Evolutionary conservation across 345 rosid species (phyloP).

Genomic region (Trapa incisa): DNA sequence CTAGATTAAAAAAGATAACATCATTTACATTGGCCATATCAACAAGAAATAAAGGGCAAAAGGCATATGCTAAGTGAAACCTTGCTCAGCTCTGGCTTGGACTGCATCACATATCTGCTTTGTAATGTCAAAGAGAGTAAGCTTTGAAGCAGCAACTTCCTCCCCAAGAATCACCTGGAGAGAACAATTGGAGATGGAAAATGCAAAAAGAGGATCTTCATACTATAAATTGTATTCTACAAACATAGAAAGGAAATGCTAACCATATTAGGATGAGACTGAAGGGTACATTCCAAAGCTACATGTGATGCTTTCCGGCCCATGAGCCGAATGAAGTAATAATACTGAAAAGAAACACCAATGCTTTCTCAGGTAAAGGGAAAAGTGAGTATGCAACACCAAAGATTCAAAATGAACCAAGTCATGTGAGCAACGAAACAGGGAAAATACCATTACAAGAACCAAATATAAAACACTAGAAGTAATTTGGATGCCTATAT

Average conservation of each 20-base stretch:
- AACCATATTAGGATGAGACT: conserved; percentile 98
- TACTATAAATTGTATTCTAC: background rate
- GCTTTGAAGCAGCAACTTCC: conserved; percentile 98
- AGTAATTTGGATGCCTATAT: background rate
- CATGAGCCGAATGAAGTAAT: conserved; percentile 96
- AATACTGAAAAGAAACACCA: conserved; percentile 46
- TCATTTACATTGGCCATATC: conserved; percentile 13
- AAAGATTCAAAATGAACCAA: background rate
- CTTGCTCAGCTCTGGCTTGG: conserved; percentile 84
- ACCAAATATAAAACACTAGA: background rate
- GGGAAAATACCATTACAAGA: no score
- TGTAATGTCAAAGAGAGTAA: conserved; percentile 86
- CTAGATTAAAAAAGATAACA: conserved; percentile 27
- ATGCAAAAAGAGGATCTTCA: background rate
- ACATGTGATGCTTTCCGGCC: conserved; percentile 95
- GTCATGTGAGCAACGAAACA: background rate
- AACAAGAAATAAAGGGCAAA: conserved; percentile 1
- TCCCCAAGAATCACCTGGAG: conserved; percentile 84
- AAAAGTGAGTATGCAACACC: background rate
- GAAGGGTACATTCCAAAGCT: conserved; percentile 94
- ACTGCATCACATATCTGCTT: conserved; percentile 92
- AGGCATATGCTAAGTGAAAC: conserved; percentile 21
- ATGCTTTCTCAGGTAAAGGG: background rate
- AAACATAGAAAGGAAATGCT: conserved; percentile 10
- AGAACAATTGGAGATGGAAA: background rate